Percentiles rank a stretch among this genome's conserved stretches.
Conservation (phyloP, 805 yeast species). For the Metschnikowia borealis region DNA sequence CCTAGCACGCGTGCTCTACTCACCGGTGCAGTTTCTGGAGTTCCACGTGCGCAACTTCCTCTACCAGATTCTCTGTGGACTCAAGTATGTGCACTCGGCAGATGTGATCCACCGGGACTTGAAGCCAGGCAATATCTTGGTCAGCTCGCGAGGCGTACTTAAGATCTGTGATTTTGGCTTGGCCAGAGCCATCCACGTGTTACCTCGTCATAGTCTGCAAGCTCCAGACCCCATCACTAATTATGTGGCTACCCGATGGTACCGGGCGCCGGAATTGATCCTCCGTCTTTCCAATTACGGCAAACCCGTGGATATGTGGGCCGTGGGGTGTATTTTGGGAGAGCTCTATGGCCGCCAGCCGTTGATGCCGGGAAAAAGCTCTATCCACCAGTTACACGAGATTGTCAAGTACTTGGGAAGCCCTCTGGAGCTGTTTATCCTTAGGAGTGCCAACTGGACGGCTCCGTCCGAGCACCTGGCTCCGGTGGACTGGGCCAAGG, state of each 20-base stretch:
- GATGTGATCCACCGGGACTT: constrained; percentile 90
- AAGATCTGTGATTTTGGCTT: constrained; percentile 94
- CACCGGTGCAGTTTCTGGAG: constrained; percentile 74
- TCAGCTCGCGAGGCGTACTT: constrained; percentile 65
- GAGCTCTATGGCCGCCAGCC: constrained; percentile 82
- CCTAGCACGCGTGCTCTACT: constrained; percentile 74
- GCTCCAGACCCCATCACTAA: constrained; percentile 51
- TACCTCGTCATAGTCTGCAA: constrained; percentile 16
- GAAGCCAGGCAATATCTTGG: constrained; percentile 86
- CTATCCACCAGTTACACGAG: constrained; percentile 64
- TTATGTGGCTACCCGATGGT: constrained; percentile 95
- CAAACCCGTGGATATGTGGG: constrained; percentile 84
- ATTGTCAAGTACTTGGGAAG: constrained; percentile 69
- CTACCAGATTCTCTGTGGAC: constrained; percentile 81
- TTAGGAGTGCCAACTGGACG: neutral
- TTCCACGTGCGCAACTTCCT: constrained; percentile 72
- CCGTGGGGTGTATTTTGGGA: constrained; percentile 84
- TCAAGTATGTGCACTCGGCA: constrained; percentile 87
- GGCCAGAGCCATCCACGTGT: constrained; percentile 66
- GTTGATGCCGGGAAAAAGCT: constrained; percentile 71
- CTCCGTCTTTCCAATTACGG: constrained; percentile 56
- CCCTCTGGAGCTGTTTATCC: constrained; percentile 35
- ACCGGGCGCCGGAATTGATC: constrained; percentile 88
- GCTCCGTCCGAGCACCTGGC: constrained; percentile 42
- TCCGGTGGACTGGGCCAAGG: constrained; percentile 42